Evolutionary conservation across 2,329 filamentous ascomycete species (phyloP), one percentile per base, ranked within the genome.

Genomic region (Coniochaeta sp.): DNA sequence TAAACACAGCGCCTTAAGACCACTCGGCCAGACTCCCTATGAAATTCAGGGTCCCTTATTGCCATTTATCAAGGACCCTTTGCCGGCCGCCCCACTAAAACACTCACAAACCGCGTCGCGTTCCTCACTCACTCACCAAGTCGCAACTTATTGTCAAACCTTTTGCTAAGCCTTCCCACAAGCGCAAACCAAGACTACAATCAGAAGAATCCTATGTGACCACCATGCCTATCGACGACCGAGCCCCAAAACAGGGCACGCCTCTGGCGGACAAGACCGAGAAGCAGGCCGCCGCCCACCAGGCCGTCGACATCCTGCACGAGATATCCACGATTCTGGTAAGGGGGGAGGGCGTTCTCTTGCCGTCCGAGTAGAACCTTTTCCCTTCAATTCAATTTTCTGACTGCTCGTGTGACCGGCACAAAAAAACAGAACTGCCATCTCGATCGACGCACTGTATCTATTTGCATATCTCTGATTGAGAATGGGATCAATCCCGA

Each of bases 401-500:
- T 55, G 26, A 36, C 31, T 17, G 26, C 6, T 17, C 28, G 28
- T 14, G 14, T 31, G 28, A 5, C 28, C 28, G 12, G 52, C 34
- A 56, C 64, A n/a, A n/a, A n/a, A n/a, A n/a, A n/a, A n/a, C n/a
- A 98, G 93, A 97, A 98, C 76, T 96, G 93, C 63, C 86, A 96
- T 65, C 86, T 99, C 54, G 93, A 97, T 74, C 87, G 93, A 34
- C 89, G 92, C 59, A 92, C 93, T 22, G 81, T 99, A 19, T 96
- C 93, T 3, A 90, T 97, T 64, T 99, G 95, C 75, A 93, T 98
- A 62, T 96, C 92, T 59, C 84, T 99, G 74, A 96, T 99, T 67
- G 95, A 99, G 76, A 96, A 96, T 70, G 95, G 95, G 16, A 91
- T 98, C 33, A 96, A 96, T 71, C 95, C 95, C 0, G 93, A 98